Evolutionary conservation across 192 early-diverging fungal species (phyloP), one percentile per base, ranked within the genome.

Genomic region (Umbelopsis ramanniana): DNA sequence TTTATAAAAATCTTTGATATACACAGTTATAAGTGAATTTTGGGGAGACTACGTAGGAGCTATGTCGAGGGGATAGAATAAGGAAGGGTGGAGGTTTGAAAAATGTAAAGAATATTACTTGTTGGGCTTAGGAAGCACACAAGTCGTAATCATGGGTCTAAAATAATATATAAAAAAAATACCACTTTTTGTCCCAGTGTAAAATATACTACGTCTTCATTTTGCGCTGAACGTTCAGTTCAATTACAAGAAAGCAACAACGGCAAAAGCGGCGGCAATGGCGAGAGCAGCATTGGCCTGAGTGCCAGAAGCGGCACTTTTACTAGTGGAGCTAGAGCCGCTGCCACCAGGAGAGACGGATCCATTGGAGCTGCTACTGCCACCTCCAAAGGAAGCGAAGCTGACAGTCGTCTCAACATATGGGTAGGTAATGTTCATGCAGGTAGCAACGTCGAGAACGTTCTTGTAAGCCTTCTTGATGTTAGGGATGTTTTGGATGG

Each of bases 381-480:
- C 26, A 3, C 45, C 35, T 46, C 10, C 43, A 55, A 80, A 76
- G 9, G 73, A 22, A 37, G 69, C 48, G 26, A 74, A 68, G 0
- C n/a, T 74, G 40, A 79, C 73, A 66, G 52, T 68, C 46, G 46
- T 50, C 40, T 79, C 77, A 19, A 72, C 43, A 53, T 79, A 79
- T 60, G 77, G 77, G 22, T 79, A 8, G 37, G 77, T 79, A 33
- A 79, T 79, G 77, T 74, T 79, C 68, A 71, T 71, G n/a, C 77
- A 79, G 21, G 77, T 79, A 46, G 77, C 77, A 19, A 79, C 66
- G 71, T 76, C 75, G 37, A 76, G 40, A 54, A 79, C 63, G 53
- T 79, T 53, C 69, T 74, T 75, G 67, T 75, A 79, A 43, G 73
- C 73, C 17, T 66, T 67, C 50, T 69, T 29, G 54, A 79, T 75